phyloP scores from a whole-genome alignment of 768 basidiomycete species.

The Atractiella rhizophila region DNA sequence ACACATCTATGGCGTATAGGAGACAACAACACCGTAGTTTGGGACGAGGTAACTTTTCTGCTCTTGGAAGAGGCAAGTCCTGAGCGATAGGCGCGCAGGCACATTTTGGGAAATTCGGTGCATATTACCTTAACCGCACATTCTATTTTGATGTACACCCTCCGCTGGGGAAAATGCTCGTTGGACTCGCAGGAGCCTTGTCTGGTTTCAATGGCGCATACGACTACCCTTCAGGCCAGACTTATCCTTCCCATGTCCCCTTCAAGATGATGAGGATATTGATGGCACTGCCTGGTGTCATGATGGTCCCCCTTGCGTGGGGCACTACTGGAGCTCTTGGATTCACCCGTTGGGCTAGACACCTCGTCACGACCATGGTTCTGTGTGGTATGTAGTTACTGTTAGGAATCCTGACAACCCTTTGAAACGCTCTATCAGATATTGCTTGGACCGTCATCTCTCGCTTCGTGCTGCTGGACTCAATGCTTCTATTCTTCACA shows the following conservation, averaged over 20 bases:
- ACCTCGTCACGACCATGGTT: conserved; percentile 82
- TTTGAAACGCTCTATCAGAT: conserved; percentile 29
- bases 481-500: conserved; percentile 97
- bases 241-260: conserved; percentile 60
- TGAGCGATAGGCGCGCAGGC: conserved; percentile 26
- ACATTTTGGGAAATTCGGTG: conserved; percentile 94
- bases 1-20: conserved; percentile 88
- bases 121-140: conserved; percentile 85
- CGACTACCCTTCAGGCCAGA: conserved; percentile 77
- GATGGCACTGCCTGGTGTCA: conserved; percentile 78
- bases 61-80: not conserved
- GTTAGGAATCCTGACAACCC: not conserved
- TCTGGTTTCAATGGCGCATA: conserved; percentile 75
- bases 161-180: conserved; percentile 94
- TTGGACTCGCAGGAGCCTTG: conserved; percentile 71
- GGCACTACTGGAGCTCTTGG: conserved; percentile 84
- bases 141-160: conserved; percentile 99
- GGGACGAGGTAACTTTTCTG: conserved; percentile 44
- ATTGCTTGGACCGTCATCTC: conserved; percentile 92
- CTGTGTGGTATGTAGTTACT: conserved; percentile 61
- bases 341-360: conserved; percentile 66
- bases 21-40: conserved; percentile 56
- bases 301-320: conserved; percentile 88
- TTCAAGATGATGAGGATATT: conserved; percentile 87
- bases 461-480: conserved; percentile 87